A percentile compares a stretch with the other conserved stretches of the same genome.
These are phyloP conservation scores for Suillus spraguei DNA, from an alignment of 768 basidiomycete genomes.

Conservation along the genomic window DNA sequence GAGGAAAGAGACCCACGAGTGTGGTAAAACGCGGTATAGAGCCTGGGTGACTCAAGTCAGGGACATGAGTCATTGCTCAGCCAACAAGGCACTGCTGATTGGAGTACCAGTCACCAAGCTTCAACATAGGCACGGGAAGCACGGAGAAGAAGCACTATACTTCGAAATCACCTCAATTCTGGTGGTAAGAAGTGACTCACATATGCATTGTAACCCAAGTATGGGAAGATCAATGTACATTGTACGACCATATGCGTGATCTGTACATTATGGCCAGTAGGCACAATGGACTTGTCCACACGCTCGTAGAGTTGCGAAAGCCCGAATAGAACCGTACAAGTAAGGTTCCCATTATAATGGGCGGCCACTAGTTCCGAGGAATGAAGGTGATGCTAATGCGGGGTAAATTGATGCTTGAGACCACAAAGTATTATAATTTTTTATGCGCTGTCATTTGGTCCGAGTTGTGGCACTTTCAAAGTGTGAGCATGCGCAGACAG, in stretches of 20 bases:
- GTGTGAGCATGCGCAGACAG: neutral
- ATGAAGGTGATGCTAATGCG: neutral
- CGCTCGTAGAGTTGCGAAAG: neutral
- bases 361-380: conserved; percentile 5
- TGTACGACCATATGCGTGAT: conserved; percentile 3
- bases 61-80: neutral
- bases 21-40: conserved; percentile 18
- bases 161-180: conserved; percentile 15
- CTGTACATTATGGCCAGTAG: neutral
- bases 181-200: conserved; percentile 21
- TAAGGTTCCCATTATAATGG: neutral
- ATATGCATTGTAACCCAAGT: conserved; percentile 32
- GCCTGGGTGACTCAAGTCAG: neutral
- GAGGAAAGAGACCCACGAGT: conserved; percentile 20
- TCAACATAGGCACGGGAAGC: conserved; percentile 18
- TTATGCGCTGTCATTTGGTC: too few species aligned
- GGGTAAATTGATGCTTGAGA: neutral
- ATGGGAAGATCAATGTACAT: conserved; percentile 33
- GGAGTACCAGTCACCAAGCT: conserved; percentile 20
- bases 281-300: neutral
- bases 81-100: conserved; percentile 7
- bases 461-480: neutral
- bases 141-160: conserved; percentile 20
- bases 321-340: neutral
- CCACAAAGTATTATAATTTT: neutral